A percentile compares a stretch with the other conserved stretches of the same genome.
These are phyloP conservation scores for Plasmodium vinckei DNA, from an alignment of 169 alveolate species.

Conservation along the genomic window DNA sequence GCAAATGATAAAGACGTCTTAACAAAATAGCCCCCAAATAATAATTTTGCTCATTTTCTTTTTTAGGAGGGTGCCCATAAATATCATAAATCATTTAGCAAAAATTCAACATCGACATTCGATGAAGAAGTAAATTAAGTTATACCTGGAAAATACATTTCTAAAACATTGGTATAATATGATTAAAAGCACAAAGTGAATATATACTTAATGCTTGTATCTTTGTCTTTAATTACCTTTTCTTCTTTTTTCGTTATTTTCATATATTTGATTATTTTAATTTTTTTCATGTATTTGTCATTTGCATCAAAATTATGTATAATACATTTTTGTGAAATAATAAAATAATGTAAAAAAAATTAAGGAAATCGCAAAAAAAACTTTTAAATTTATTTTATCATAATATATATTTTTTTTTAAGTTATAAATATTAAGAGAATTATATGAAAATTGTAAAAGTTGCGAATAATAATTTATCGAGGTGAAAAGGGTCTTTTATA, in stretches of 20 bases:
- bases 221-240: constrained; percentile 29
- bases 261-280: constrained; percentile 5
- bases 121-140: constrained; percentile 57
- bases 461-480: too few relatives aligned
- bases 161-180: too few relatives aligned
- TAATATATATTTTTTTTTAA: constrained; percentile 3
- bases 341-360: neutral
- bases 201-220: neutral
- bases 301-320: neutral
- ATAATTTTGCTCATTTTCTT: constrained; percentile 1
- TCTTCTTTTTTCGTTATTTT: constrained; percentile 20
- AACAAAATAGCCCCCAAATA: neutral
- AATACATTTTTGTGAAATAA: constrained; percentile 2
- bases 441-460: too few relatives aligned
- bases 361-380: constrained; percentile 3
- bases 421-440: neutral
- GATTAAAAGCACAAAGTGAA: too few relatives aligned
- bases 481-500: too few relatives aligned
- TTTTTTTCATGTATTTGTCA: constrained; percentile 14
- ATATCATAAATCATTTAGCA: constrained; percentile 66
- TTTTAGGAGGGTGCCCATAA: constrained; percentile 75
- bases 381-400: neutral
- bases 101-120: constrained; percentile 45
- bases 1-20: neutral
- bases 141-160: too few relatives aligned